A percentile compares a stretch with the other conserved stretches of the same genome.
These are phyloP conservation scores for Pleurozium schreberi DNA, from an alignment of 225 moss, liverwort and hornwort species.

Conservation along the genomic window DNA sequence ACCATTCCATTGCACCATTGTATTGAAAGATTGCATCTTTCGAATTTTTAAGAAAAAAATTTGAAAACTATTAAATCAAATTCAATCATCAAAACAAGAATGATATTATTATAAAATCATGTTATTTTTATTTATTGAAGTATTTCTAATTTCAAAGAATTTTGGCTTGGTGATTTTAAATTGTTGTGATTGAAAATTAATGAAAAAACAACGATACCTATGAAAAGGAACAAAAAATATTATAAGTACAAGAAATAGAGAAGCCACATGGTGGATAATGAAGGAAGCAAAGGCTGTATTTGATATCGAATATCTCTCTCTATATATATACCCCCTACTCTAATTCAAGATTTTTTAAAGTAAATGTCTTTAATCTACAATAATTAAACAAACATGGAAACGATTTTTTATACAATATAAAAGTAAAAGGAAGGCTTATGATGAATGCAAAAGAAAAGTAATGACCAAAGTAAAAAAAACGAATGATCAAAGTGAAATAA, in stretches of 20 bases:
- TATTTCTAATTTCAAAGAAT: too few relatives aligned
- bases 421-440: not conserved
- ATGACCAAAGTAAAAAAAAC: too few relatives aligned
- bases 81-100: not conserved
- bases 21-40: not conserved
- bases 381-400: not conserved
- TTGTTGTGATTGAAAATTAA: not conserved
- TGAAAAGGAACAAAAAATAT: not conserved
- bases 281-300: not conserved
- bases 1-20: not conserved
- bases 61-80: not conserved
- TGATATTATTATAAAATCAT: not conserved
- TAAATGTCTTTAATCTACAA: not conserved
- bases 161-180: not conserved
- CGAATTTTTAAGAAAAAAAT: too few relatives aligned
- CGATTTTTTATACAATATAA: too few relatives aligned
- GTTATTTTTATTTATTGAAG: not conserved
- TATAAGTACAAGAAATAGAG: too few relatives aligned
- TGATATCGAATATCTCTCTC: not conserved
- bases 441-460: not conserved
- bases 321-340: not conserved
- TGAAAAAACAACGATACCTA: too few relatives aligned
- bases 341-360: not conserved
- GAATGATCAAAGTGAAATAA: too few relatives aligned
- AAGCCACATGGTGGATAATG: not conserved